Evolutionary conservation across 2,329 filamentous ascomycete species (phyloP), one percentile per base, ranked within the genome.

Genomic region (Tolypocladium album): DNA sequence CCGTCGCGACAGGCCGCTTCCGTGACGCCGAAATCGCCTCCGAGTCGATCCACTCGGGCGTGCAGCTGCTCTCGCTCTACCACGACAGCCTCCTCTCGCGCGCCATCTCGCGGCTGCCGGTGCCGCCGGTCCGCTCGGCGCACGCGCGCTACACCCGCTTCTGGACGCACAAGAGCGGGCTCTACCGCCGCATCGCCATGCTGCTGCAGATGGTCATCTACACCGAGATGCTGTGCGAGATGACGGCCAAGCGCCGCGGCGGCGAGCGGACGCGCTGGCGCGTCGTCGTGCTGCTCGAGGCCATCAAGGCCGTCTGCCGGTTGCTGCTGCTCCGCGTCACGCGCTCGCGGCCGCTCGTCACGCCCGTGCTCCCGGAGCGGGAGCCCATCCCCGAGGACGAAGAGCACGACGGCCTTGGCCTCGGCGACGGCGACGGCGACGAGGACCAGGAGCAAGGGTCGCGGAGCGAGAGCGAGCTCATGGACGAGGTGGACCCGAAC

Each of bases 191-290:
- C 61, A 85, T 95, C 59, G 92, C 93, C 47, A 82, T 92, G 64
- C 78, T 92, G 5, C 78, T 99, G 56, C 91, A 96, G 71, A 88
- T 96, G 76, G 89, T 97, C 34, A 89, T 94, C 66, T 97, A 97
- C 71, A 96, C 92, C 0, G 91, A 99, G 75, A 79, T 99, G 38
- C 77, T 99, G n/a, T 94, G 93, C 83, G 94, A 99, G 73, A 99
- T 99, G 94, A 85, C 89, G 36, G 92, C 92, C 36, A 95, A 96
- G 75, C 83, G 93, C 56, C 87, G 87, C 63, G 89, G 90, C 22
- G 92, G 88, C 53, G 83, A 95, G 72, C 86, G 83, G 68, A 76
- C 88, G 34, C 85, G 92, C 38, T 99, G 94, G 94, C 86, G 90
- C 58, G 85, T 95, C 0, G 85, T 97, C 7, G 86, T 97, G 13